A percentile compares a stretch with the other conserved stretches of the same genome.
Conservation (phyloP, 2,329 filamentous ascomycete species). For the Colletotrichum sp. region DNA sequence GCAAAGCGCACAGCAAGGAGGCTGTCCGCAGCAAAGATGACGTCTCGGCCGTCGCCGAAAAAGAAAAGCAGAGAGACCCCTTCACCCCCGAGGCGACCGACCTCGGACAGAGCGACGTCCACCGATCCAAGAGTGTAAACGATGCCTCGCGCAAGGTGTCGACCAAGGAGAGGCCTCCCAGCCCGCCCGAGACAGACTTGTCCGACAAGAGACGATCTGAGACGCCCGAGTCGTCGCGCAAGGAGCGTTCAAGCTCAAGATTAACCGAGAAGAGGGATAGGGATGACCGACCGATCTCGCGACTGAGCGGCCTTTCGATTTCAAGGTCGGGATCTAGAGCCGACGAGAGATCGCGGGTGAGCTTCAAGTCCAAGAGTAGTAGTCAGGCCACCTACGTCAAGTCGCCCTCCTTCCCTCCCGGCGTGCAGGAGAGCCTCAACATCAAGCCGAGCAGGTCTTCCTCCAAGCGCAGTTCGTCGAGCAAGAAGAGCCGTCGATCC, state of each 20-base stretch:
- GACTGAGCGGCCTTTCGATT: slow-evolving; percentile 46
- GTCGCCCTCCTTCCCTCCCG: slow-evolving; percentile 30
- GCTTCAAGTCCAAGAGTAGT: slow-evolving; percentile 60
- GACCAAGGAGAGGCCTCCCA: slow-evolving; percentile 59
- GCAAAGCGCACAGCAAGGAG: slow-evolving; percentile 92
- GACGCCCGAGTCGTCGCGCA: slow-evolving; percentile 29
- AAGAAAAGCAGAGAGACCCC: slow-evolving; percentile 42
- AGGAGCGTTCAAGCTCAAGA: slow-evolving; percentile 47
- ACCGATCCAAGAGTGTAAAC: slow-evolving; percentile 54
- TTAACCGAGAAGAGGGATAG: slow-evolving; percentile 35
- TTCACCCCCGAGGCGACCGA: slow-evolving; percentile 77
- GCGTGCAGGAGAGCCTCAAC: slow-evolving; percentile 28
- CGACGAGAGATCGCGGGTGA: slow-evolving; percentile 58
- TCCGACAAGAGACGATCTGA: slow-evolving; percentile 46
- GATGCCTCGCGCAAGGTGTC: slow-evolving; percentile 40
- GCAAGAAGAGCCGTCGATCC: slow-evolving; percentile 37
- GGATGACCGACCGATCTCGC: slow-evolving; percentile 47
- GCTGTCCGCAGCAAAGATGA: slow-evolving; percentile 70
- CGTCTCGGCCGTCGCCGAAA: slow-evolving; percentile 32
- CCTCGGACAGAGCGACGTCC: slow-evolving; percentile 57
- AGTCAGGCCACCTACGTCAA: slow-evolving; percentile 63
- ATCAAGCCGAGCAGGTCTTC: slow-evolving; percentile 23
- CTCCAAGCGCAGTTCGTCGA: slow-evolving; percentile 33
- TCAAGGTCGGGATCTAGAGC: slow-evolving; percentile 50
- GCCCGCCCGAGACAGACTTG: slow-evolving; percentile 68